phyloP scores from a whole-genome alignment of 306 rosid species.

The Castanopsis chinensis region DNA sequence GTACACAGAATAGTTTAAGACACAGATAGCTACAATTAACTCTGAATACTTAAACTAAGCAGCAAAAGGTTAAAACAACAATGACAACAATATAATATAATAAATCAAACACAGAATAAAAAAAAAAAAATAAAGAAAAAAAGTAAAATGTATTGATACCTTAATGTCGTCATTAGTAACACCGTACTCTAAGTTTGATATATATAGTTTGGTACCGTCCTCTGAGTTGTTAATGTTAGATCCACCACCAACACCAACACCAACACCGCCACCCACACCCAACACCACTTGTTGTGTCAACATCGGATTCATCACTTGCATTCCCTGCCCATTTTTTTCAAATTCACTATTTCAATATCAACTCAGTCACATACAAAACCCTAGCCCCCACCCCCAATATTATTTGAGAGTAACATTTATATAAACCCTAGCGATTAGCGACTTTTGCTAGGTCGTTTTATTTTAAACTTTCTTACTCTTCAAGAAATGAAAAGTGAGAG shows the following conservation, averaged over 20 bases:
- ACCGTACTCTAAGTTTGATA: slow-evolving; percentile 38
- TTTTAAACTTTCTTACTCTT: background rate
- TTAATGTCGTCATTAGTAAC: slow-evolving; percentile 36
- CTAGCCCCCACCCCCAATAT: background rate
- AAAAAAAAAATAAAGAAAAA: background rate
- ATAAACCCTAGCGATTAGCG: background rate
- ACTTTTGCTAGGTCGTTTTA: background rate
- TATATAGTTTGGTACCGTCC: slow-evolving; percentile 32
- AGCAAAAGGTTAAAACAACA: background rate
- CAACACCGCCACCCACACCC: background rate
- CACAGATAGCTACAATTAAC: too few relatives aligned
- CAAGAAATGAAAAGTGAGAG: background rate
- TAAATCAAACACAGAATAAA: background rate
- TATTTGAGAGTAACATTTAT: too few relatives aligned
- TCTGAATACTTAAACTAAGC: too few relatives aligned
- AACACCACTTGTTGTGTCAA: background rate
- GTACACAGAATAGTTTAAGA: too few relatives aligned
- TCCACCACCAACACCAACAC: background rate
- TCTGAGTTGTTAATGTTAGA: background rate
- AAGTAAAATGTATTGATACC: slow-evolving; percentile 10
- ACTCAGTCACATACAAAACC: background rate
- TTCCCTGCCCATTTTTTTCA: slow-evolving; percentile 1
- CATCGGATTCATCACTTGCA: background rate
- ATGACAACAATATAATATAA: background rate
- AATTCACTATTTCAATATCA: background rate